Evolutionary conservation across 495 filamentous ascomycete genomes (phyloP), one percentile per base, ranked within the genome.

Genomic region (Pseudevernia furfuracea): DNA sequence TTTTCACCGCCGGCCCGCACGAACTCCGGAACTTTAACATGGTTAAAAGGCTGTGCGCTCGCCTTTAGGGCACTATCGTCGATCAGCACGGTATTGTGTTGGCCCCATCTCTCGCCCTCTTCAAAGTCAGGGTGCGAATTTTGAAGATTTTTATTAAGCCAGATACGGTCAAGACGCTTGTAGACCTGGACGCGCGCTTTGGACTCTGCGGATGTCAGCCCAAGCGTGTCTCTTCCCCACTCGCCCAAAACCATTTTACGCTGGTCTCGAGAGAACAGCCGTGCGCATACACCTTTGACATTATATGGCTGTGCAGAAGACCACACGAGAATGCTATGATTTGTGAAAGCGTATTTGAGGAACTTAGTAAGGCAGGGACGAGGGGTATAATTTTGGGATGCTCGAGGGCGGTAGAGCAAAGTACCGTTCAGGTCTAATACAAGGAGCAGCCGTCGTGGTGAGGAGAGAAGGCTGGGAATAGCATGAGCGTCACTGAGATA

Each of bases 341-440:
- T 83, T 23, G 79, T 67, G 59, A 92, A 77, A 66, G 88, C 78
- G 67, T 87, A 85, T 2, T 75, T 59, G 1, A 97, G 75, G 76
- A 98, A 97, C 0, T 73, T 36, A 1, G 74, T 57, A 1, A 93
- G 80, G 38, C 79, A 77, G 0, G 87, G 87, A 6, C 94, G 85
- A 55, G 77, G 72, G 4, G 79, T 70, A 71, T 89, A 88, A 7
- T 23, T 17, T 49, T 58, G 41, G 41, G 17, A n/a, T 69, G 69
- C 0, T 36, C 7, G 21, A 25, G 74, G 77, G 17, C 94, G 89
- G 70, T 81, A 77, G 21, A 97, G 79, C 4, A 98, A 79, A 0
- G 95, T 96, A 62, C 95, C 94, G 75, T 97, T 98, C 0, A 98
- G 80, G 72, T 98, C 94, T 62, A 97, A 84, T 36, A 97, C 83